phyloP scores from a whole-genome alignment of 768 basidiomycete species.

The Arthromyces matolae region DNA sequence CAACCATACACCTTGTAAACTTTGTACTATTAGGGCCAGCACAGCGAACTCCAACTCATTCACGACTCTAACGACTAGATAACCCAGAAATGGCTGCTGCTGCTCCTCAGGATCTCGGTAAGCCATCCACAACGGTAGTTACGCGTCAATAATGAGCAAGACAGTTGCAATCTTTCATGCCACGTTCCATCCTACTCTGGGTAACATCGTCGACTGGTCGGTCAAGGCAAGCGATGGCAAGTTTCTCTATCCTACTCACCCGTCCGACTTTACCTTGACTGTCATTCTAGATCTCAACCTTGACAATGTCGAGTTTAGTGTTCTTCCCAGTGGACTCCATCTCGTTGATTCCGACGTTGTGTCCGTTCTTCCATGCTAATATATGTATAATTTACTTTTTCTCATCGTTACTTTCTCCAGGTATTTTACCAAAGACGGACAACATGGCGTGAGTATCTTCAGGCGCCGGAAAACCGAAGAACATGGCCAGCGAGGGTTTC shows the following conservation, averaged over 20 bases:
- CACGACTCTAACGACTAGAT: background rate
- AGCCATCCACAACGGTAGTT: conserved; percentile 10
- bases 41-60: background rate
- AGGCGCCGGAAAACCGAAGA: conserved; percentile 64
- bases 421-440: conserved; percentile 67
- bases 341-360: conserved; percentile 75
- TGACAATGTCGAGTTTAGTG: conserved; percentile 74
- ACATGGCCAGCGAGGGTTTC: conserved; percentile 73
- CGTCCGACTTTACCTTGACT: background rate
- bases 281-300: conserved; percentile 53
- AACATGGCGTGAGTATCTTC: conserved; percentile 74
- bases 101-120: conserved; percentile 54
- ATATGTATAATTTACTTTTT: background rate
- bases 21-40: no score
- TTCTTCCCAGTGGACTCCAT: conserved; percentile 79
- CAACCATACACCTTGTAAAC: no score
- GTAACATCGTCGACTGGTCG: conserved; percentile 79
- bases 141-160: background rate
- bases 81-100: background rate
- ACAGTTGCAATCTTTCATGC: conserved; percentile 81
- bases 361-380: conserved; percentile 40
- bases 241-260: conserved; percentile 8
- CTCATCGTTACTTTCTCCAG: conserved; percentile 30
- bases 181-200: conserved; percentile 81
- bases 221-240: conserved; percentile 66